These are phyloP conservation scores for Syzygium malaccense DNA, from an alignment of 441 rosid genomes.

Conservation along the genomic window DNA sequence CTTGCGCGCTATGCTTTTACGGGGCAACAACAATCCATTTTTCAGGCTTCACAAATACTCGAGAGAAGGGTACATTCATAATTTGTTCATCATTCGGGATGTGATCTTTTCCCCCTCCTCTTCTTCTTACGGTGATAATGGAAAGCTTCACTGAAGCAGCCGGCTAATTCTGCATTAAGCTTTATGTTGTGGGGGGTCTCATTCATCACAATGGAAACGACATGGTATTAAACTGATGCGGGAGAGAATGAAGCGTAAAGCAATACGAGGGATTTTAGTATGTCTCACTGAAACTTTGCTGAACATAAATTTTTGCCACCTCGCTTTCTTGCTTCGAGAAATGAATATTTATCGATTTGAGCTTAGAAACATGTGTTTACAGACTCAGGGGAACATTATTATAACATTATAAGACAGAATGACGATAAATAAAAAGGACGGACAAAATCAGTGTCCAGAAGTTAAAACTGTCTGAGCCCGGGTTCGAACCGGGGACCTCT, in stretches of 20 bases:
- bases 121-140: background rate
- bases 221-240: background rate
- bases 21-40: background rate
- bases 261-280: background rate
- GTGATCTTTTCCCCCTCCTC: background rate
- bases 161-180: background rate
- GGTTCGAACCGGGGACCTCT: conserved; percentile 99
- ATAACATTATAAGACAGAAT: background rate
- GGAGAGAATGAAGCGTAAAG: background rate
- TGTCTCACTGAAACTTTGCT: background rate
- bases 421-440: background rate
- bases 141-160: background rate
- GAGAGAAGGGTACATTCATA: background rate
- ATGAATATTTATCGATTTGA: background rate
- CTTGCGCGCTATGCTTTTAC: background rate
- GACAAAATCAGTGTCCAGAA: background rate
- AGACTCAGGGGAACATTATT: background rate
- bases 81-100: background rate
- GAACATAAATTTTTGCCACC: background rate
- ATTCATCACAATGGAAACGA: background rate
- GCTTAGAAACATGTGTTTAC: background rate
- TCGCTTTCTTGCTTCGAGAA: background rate
- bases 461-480: conserved; percentile 64
- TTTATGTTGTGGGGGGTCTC: background rate
- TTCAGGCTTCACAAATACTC: background rate